These are phyloP conservation scores for Stemphylium vesicarium DNA, from an alignment of 2,329 filamentous ascomycete genomes.

Conservation along the genomic window DNA sequence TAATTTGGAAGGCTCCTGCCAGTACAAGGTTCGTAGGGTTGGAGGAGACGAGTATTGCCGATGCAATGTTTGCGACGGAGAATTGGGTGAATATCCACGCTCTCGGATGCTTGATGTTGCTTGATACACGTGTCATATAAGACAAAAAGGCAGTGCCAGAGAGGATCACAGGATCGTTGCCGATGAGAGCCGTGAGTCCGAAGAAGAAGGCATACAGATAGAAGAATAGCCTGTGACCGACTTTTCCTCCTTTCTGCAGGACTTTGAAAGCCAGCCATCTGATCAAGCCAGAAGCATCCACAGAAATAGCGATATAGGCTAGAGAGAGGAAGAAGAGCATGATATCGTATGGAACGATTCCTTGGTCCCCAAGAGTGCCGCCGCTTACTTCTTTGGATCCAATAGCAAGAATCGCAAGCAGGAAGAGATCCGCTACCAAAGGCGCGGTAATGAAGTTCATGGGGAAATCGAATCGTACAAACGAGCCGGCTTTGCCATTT, in stretches of 20 bases:
- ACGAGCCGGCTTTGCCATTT: slow-evolving; percentile 46
- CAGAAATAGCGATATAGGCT: slow-evolving; percentile 78
- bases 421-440: slow-evolving; percentile 72
- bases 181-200: slow-evolving; percentile 69
- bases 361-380: slow-evolving; percentile 69
- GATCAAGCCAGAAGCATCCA: slow-evolving; percentile 76
- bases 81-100: slow-evolving; percentile 79
- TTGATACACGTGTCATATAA: slow-evolving; percentile 78
- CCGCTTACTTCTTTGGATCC: slow-evolving; percentile 70
- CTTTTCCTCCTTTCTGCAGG: slow-evolving; percentile 68
- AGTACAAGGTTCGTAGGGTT: slow-evolving; percentile 80
- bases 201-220: slow-evolving; percentile 79
- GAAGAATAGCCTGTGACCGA: slow-evolving; percentile 73
- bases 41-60: slow-evolving; percentile 77
- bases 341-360: slow-evolving; percentile 73
- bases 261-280: slow-evolving; percentile 74
- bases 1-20: slow-evolving; percentile 73
- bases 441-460: slow-evolving; percentile 76
- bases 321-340: slow-evolving; percentile 77
- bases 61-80: slow-evolving; percentile 74
- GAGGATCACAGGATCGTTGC: slow-evolving; percentile 77
- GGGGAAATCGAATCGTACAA: slow-evolving; percentile 64
- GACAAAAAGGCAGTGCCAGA: slow-evolving; percentile 77
- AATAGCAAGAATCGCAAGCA: slow-evolving; percentile 73
- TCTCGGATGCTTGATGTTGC: slow-evolving; percentile 72